A percentile compares a stretch with the other conserved stretches of the same genome.
phyloP scores from a whole-genome alignment of 2,329 filamentous ascomycete species.

The Aquanectria penicillioides region DNA sequence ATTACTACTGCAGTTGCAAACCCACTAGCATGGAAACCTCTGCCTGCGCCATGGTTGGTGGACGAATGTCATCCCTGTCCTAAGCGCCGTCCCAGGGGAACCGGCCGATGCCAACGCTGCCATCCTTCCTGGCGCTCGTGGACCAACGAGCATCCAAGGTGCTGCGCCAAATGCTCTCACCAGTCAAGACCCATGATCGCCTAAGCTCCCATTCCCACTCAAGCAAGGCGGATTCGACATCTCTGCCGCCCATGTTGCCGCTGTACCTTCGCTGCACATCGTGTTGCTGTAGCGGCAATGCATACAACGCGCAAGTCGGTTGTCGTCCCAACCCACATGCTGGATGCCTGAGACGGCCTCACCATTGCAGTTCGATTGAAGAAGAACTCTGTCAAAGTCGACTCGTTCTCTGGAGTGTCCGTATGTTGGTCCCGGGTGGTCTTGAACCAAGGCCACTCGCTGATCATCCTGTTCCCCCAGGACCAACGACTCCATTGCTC shows the following conservation, averaged over 20 bases:
- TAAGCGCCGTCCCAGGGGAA: constrained; percentile 27
- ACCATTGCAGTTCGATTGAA: not conserved
- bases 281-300: no score
- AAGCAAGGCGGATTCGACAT: not conserved
- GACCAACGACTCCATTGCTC: constrained; percentile 8
- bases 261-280: no score
- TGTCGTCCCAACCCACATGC: not conserved
- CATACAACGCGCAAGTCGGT: no score
- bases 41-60: constrained; percentile 6
- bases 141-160: constrained; percentile 20
- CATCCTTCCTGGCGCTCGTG: constrained; percentile 23
- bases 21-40: constrained; percentile 3
- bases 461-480: constrained; percentile 11
- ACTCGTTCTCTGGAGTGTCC: not conserved
- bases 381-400: not conserved
- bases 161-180: constrained; percentile 22
- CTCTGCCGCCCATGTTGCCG: constrained; percentile 18
- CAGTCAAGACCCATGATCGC: constrained; percentile 8
- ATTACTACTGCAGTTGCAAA: constrained; percentile 13
- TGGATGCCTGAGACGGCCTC: not conserved
- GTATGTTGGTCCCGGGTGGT: constrained; percentile 1
- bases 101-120: constrained; percentile 7
- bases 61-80: constrained; percentile 19
- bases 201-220: constrained; percentile 9
- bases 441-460: no score